Base-by-base conservation (phyloP, 352 stramenopile genomes). In the Globisporangium apiculatum region DNA sequence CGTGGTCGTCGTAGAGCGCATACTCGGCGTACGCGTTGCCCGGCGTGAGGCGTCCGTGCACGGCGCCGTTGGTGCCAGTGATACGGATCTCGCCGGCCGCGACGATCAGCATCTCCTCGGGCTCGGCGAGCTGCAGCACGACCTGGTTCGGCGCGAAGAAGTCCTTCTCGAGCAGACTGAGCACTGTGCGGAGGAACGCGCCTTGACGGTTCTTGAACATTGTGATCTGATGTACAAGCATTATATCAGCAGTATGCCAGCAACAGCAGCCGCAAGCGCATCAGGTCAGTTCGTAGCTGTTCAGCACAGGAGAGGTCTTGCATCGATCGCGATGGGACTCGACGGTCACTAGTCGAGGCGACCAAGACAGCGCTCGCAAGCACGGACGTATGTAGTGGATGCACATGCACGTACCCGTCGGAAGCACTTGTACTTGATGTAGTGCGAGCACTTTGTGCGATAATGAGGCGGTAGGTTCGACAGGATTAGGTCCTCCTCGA, bases 81-180 rank as follows among this genome's bases (percentile, higher is more conserved):
- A 86, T 62, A 5, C 61, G 53, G 10, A 86, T 65, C 55, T 81
- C 71, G 17, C 76, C 76, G n/a, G 57, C 60, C 0, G 67, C 72
- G 6, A 86, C 60, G 37, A 82, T 76, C n/a, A 80, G 63, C 69
- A 86, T 79, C 46, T 86, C 76, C 31, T 83, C 76, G 9, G 63
- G 58, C 42, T 80, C 69, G 9, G 62, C 59, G 11, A 59, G 31
- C 0, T 57, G 41, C 7, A 82, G 35, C 6, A 83, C 18, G 0
- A 58, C 61, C 41, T 86, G 69, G 1, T 68, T 67, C 8, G 76
- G 76, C n/a, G 70, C 48, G 35, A 79, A 83, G 48, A 79, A 80
- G 36, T 86, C 73, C 14, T 68, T 69, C 38, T 79, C 58, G 11
- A 86, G 61, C 0, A 71, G 54, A 1, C 63, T 63, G 48, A 86